Base-by-base conservation (phyloP, 2,329 filamentous ascomycete genomes). In the Pseudogymnoascus pannorum region DNA sequence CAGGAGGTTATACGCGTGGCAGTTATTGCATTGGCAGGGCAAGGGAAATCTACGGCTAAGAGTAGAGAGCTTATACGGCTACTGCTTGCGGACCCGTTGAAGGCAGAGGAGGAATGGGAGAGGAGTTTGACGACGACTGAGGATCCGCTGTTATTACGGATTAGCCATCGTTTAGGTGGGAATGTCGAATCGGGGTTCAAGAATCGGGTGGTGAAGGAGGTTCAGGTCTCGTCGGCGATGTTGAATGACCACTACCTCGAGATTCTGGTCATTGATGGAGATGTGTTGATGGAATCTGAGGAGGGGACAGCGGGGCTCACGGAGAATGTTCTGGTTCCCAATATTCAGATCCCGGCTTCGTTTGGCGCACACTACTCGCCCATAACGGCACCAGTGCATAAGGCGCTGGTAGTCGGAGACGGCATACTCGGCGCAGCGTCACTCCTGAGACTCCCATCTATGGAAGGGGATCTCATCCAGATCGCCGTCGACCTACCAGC, bases 321-420 rank as follows among this genome's bases (percentile, higher is more conserved):
- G 82, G 87, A 92, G 64, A 79, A 84, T 0, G 77, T 92, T 11
- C 80, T 96, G n/a, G 87, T 91, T 16, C 92, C 92, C 2, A 81
- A 80, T 0, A 81, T 96, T 33, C 85, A 89, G 18, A 88, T 90
- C 42, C 84, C 83, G 1, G 81, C 79, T 5, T 86, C 87, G 12
- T 80, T 79, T 63, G 84, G 83, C 14, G 86, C 86, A 7, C 79
- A 85, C 64, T 81, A 85, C 61, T 85, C 86, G 11, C 81, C 86
- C 14, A 79, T 94, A 42, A 84, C 86, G 5, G 91, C 91, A 48
- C 92, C 93, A 0, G 91, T 97, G 1, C 93, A 97, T 71, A 89
- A 87, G 70, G 85, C 87, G 0, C 75, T 97, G 14, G 68, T 97
- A 8, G 81, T 96, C 7, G 86, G 85, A 0, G 81, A 89, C 57